These are phyloP conservation scores for Zanthoxylum bungeanum DNA, from an alignment of 345 rosid species.

Conservation along the genomic window DNA sequence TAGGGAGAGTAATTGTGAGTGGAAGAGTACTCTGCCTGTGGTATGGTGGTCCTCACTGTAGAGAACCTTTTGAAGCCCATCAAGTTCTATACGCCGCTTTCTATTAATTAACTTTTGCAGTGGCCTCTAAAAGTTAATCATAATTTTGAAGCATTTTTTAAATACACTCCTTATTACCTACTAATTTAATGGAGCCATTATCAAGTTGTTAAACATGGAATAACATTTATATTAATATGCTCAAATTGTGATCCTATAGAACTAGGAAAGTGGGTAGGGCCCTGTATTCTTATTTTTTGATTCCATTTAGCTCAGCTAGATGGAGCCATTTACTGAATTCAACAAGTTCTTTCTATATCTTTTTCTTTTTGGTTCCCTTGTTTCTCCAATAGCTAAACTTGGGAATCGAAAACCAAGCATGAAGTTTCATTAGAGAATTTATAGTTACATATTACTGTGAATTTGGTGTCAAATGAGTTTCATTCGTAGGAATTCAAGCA, in stretches of 20 bases:
- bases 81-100: background rate
- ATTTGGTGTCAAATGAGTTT: background rate
- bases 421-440: background rate
- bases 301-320: slow-evolving; percentile 4
- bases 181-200: slow-evolving; percentile 19
- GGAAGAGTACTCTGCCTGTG: background rate
- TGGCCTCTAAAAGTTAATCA: background rate
- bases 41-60: background rate
- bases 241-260: slow-evolving; percentile 7
- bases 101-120: slow-evolving; percentile 3
- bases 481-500: background rate
- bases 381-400: background rate
- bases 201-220: slow-evolving; percentile 1
- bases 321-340: slow-evolving; percentile 6
- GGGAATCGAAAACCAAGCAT: background rate
- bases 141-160: background rate
- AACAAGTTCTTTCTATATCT: background rate
- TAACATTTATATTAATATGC: slow-evolving; percentile 6
- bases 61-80: background rate
- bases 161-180: slow-evolving; percentile 24
- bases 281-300: slow-evolving; percentile 1
- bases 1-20: background rate
- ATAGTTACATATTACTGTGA: background rate
- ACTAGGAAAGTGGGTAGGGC: slow-evolving; percentile 20
- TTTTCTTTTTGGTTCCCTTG: background rate